Conservation (phyloP, 2,329 filamentous ascomycete genomes). For the Aspergillaceae sp. region DNA sequence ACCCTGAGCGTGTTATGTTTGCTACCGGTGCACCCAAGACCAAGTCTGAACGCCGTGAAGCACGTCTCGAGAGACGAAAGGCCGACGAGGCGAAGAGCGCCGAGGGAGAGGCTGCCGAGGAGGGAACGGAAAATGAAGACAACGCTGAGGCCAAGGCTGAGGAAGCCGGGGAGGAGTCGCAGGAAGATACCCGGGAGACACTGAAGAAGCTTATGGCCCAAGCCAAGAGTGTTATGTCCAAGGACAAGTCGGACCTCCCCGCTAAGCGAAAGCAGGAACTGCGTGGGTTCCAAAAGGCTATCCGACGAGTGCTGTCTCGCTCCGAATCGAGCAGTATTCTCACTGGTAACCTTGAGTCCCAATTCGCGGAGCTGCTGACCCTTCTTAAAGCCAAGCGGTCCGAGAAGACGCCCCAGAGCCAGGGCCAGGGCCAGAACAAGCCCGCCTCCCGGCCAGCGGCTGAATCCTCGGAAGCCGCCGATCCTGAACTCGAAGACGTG, state of each 20-base stretch:
- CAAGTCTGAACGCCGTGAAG: slow-evolving; percentile 30
- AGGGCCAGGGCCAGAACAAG: slow-evolving; percentile 4
- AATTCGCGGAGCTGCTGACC: slow-evolving; percentile 46
- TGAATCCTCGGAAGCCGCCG: slow-evolving; percentile 6
- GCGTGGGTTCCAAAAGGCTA: slow-evolving; percentile 59
- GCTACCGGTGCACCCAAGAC: slow-evolving; percentile 71
- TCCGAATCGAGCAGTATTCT: slow-evolving; percentile 38
- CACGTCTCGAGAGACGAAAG: slow-evolving; percentile 21
- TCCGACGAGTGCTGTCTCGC: slow-evolving; percentile 55
- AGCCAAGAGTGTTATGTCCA: slow-evolving; percentile 53
- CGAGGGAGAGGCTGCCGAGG: slow-evolving; percentile 18
- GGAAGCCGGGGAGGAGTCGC: slow-evolving; percentile 2
- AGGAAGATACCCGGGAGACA: slow-evolving; percentile 30
- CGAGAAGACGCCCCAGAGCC: slow-evolving; percentile 16
- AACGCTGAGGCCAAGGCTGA: slow-evolving; percentile 33
- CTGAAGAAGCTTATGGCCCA: slow-evolving; percentile 48
- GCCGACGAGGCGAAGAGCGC: slow-evolving; percentile 15
- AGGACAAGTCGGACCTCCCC: slow-evolving; percentile 45
- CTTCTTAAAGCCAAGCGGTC: slow-evolving; percentile 37
- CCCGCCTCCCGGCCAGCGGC: slow-evolving; percentile 3
- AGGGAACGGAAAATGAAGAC: slow-evolving; percentile 17
- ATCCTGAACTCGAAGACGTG: slow-evolving; percentile 9
- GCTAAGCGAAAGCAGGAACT: slow-evolving; percentile 69
- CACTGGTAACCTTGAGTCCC: slow-evolving; percentile 43
- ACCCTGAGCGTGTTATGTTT: slow-evolving; percentile 76